These are phyloP conservation scores for Didymella lethalis DNA, from an alignment of 2,329 filamentous ascomycete species.

Conservation along the genomic window DNA sequence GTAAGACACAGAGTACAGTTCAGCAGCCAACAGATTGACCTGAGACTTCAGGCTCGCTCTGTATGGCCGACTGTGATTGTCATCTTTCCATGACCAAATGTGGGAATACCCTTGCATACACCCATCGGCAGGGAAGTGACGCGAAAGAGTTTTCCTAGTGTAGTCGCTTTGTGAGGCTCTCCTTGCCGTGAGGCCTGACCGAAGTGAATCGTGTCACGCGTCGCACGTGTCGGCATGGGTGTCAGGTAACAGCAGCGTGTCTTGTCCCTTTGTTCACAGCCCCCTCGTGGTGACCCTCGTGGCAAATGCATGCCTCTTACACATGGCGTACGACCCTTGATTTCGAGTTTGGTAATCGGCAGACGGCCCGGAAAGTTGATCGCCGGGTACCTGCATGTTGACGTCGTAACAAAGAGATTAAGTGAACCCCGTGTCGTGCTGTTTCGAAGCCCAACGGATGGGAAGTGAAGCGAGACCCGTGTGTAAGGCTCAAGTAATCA, in stretches of 20 bases:
- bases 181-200: not conserved
- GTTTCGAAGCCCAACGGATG: not conserved
- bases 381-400: slow-evolving; percentile 11
- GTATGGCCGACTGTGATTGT: not conserved
- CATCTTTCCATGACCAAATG: not conserved
- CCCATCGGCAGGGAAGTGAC: not conserved
- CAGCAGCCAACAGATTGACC: not conserved
- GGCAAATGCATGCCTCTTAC: slow-evolving; percentile 1
- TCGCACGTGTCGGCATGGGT: not conserved
- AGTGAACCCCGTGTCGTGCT: not conserved
- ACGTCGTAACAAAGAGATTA: not conserved
- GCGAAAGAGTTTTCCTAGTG: slow-evolving; percentile 3
- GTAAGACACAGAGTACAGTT: not conserved
- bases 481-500: not conserved
- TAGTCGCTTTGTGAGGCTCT: not conserved
- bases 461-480: not conserved
- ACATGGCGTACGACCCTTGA: not conserved
- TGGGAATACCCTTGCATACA: not conserved
- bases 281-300: slow-evolving; percentile 1
- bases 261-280: not conserved
- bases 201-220: not conserved
- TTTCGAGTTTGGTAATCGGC: not conserved
- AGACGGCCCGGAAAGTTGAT: not conserved
- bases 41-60: not conserved
- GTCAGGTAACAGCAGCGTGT: not conserved